These are phyloP conservation scores for Hypoxylon sp. DNA, from an alignment of 2,329 filamentous ascomycete genomes.

Conservation along the genomic window DNA sequence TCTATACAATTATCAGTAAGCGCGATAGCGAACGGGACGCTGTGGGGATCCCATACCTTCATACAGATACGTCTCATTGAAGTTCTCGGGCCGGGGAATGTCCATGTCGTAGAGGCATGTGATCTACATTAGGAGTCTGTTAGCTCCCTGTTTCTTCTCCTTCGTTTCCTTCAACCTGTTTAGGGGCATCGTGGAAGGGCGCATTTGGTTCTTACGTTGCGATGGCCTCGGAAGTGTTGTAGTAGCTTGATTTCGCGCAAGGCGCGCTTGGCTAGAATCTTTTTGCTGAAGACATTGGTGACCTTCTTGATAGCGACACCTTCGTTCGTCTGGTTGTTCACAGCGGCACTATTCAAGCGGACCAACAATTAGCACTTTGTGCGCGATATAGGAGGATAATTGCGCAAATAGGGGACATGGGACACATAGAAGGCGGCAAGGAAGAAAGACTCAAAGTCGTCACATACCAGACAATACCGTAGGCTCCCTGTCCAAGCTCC, in stretches of 20 bases:
- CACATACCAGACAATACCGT: slow-evolving; percentile 94
- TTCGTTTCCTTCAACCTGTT: background rate
- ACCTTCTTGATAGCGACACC: slow-evolving; percentile 99
- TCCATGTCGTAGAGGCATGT: slow-evolving; percentile 99
- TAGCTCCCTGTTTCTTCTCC: slow-evolving; percentile 2
- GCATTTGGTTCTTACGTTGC: slow-evolving; percentile 68
- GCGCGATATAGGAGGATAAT: background rate
- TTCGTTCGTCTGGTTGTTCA: slow-evolving; percentile 88
- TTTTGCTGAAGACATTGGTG: slow-evolving; percentile 99
- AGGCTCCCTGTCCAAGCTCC: slow-evolving; percentile 96
- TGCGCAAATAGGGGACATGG: too few species aligned
- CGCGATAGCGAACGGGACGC: background rate
- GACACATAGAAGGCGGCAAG: background rate
- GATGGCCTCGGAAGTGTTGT: slow-evolving; percentile 93
- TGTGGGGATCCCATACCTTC: slow-evolving; percentile 71
- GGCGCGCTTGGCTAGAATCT: slow-evolving; percentile 97
- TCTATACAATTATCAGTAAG: slow-evolving; percentile 62
- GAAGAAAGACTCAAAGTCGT: background rate
- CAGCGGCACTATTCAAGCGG: slow-evolving; percentile 73
- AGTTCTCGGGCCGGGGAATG: slow-evolving; percentile 94
- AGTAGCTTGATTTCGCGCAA: slow-evolving; percentile 98
- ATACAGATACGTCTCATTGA: slow-evolving; percentile 99
- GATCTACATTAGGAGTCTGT: slow-evolving; percentile 73
- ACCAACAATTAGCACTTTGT: slow-evolving; percentile 12
- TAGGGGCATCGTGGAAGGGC: background rate